Base-by-base conservation (phyloP, 768 basidiomycete species). In the Leucocoprinus sp. region DNA sequence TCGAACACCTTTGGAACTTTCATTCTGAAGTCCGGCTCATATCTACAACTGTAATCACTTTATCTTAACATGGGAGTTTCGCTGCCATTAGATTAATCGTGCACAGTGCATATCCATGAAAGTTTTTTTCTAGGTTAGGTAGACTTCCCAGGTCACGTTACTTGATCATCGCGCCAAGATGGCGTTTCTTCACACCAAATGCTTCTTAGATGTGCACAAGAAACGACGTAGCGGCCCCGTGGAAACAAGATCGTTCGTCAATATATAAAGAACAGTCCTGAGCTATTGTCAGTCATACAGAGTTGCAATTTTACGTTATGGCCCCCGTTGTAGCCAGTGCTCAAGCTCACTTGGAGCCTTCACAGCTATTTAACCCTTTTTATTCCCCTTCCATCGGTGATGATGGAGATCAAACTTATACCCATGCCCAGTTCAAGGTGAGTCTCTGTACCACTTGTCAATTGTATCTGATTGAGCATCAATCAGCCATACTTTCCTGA, bases 401-500 rank as follows among this genome's bases (percentile, higher is more conserved):
- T 34, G 70, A 71, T 33, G 71, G 64, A 0, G 72, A 83, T 50
- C 58, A 64, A 21, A 56, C 50, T 34, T 86, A 86, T 60, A 50
- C 71, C 50, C 75, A 68, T 54, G 70, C 75, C 14, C 63, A 78
- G 33, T 82, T 75, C 60, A 84, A 78, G 70, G 82, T 80, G 43
- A 43, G 58, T 48, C 35, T 37, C 19, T 37, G 22, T 14, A 37
- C 15, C 26, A 19, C 26, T 24, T n/a, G n/a, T 15, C 17, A 17
- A 19, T 18, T 8, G 34, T 39, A 15, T 27, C 12, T 26, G n/a
- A 23, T 26, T 37, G 27, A 37, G 44, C 5, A 34, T 37, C 47
- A 24, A 22, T 22, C 21, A 87, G 84, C 84, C 84, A 12, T 62
- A 57, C 44, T 85, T 81, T 58, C 83, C 84, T 5, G 63, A 74